A percentile compares a stretch with the other conserved stretches of the same genome.
Evolutionary conservation across 1,139 yeast species (phyloP).

Genomic region (Magnusiomyces ingens): DNA sequence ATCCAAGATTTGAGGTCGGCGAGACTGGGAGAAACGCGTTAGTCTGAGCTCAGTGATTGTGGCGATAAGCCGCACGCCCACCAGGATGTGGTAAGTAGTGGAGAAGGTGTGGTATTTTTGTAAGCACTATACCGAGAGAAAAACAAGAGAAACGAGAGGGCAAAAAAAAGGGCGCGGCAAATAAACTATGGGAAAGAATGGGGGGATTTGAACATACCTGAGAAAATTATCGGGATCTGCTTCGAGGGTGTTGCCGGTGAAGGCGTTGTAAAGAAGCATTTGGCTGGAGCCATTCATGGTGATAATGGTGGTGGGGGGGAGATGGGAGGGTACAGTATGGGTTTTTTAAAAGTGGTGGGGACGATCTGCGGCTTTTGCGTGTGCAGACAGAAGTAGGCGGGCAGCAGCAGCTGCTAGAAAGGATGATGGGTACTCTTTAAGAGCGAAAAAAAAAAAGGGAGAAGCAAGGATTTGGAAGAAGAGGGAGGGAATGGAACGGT

Average conservation of each 20-base stretch:
- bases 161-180: no score
- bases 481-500: no score
- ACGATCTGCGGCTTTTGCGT: no score
- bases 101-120: not conserved
- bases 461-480: no score
- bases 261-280: constrained; percentile 22
- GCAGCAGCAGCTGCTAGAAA: no score
- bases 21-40: constrained; percentile 13
- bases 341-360: no score
- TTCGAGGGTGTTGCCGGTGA: constrained; percentile 19
- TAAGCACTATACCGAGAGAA: not conserved
- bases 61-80: not conserved
- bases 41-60: not conserved
- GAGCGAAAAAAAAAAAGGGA: no score
- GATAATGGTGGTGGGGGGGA: no score
- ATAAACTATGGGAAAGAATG: no score
- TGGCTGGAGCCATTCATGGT: constrained; percentile 8
- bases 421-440: no score
- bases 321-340: no score
- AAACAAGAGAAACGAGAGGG: not conserved
- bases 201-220: constrained; percentile 20
- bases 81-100: not conserved
- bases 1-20: constrained; percentile 22
- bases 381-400: no score
- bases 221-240: constrained; percentile 22